Conservation (phyloP, 2,329 filamentous ascomycete species). For the Epichloe sibirici region DNA sequence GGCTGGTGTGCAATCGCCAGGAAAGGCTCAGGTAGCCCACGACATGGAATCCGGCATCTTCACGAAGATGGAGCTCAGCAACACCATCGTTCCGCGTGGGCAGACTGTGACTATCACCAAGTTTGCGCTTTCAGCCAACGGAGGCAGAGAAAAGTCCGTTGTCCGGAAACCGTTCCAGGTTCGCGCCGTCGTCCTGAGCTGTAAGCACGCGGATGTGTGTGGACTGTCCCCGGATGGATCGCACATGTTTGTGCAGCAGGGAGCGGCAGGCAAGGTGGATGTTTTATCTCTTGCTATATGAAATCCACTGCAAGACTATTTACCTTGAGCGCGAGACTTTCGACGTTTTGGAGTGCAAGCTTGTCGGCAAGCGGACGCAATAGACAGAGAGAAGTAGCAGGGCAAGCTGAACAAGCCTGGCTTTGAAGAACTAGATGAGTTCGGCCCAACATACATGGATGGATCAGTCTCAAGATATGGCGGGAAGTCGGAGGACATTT, state of each 20-base stretch:
- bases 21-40: neutral
- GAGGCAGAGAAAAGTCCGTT: constrained; percentile 2
- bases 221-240: constrained; percentile 3
- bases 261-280: neutral
- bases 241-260: constrained; percentile 4
- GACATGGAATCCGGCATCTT: constrained; percentile 3
- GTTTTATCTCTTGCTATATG: constrained; percentile 1
- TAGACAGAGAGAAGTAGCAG: no score
- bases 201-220: constrained; percentile 1
- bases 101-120: constrained; percentile 3
- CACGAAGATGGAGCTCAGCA: constrained; percentile 2
- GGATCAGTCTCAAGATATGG: no score
- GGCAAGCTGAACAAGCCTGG: no score
- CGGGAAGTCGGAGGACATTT: no score
- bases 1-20: constrained; percentile 1
- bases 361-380: no score
- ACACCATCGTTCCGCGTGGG: neutral
- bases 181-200: constrained; percentile 1
- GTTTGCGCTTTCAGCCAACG: constrained; percentile 5
- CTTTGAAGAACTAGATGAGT: no score
- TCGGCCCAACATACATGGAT: no score
- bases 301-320: neutral
- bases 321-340: no score
- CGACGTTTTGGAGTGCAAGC: no score
- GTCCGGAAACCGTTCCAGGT: constrained; percentile 3